Conservation (phyloP, 352 stramenopile species). For the Phytophthora sp. region DNA sequence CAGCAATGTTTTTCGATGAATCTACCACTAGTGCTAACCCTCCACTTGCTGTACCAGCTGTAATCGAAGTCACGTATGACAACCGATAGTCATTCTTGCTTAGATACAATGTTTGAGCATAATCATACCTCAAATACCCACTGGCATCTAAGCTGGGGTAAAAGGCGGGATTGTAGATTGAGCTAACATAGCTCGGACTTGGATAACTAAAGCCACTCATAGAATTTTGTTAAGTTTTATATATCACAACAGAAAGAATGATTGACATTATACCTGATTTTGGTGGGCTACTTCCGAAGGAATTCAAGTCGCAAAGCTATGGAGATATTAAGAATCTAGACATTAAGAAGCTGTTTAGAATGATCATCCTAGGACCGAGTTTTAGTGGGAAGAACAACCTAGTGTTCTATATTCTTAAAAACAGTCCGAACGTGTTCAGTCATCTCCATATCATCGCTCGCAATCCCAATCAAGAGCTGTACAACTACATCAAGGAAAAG, state of each 20-base stretch:
- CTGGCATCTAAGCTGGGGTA: neutral
- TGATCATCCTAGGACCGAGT: neutral
- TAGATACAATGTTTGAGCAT: neutral
- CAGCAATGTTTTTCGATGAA: neutral
- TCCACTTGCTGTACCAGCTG: neutral
- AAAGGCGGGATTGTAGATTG: neutral
- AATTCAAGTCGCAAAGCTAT: neutral
- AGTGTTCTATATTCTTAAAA: no score
- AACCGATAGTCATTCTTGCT: neutral
- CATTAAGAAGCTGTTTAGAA: neutral
- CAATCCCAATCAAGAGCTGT: neutral
- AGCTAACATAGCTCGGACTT: neutral
- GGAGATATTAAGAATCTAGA: neutral
- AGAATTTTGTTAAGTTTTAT: neutral
- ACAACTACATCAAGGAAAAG: no score
- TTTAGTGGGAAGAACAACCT: no score
- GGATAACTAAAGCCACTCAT: neutral
- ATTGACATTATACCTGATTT: neutral
- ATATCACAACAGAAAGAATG: neutral
- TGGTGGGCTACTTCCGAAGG: neutral
- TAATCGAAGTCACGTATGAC: neutral
- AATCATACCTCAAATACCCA: neutral
- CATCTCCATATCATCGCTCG: neutral
- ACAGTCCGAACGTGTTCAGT: no score
- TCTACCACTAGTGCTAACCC: neutral